Conservation (phyloP, 192 early-diverging fungal genomes). For the Podila minutissima region DNA sequence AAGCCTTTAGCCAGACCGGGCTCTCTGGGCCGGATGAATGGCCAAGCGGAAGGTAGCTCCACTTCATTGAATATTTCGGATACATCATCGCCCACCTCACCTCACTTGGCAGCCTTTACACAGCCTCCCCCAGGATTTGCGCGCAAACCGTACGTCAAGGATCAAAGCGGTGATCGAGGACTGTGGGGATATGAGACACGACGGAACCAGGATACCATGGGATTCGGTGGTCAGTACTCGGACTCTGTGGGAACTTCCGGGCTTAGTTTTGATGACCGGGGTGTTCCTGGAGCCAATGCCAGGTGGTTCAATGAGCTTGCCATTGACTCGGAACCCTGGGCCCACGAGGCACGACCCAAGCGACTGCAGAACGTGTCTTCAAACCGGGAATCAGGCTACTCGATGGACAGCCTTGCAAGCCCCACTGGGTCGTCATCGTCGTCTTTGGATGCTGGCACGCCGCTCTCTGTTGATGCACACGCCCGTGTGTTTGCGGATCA, state of each 20-base stretch:
- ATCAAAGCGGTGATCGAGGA: constrained; percentile 11
- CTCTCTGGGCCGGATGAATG: constrained; percentile 25
- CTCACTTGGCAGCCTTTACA: constrained; percentile 4
- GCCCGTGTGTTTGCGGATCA: constrained; percentile 41
- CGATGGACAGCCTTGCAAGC: constrained; percentile 18
- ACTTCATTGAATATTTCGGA: constrained; percentile 31
- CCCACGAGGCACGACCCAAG: background rate
- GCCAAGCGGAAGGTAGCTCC: constrained; percentile 34
- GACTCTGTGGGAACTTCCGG: background rate
- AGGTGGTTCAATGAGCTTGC: background rate
- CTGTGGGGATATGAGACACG: constrained; percentile 16
- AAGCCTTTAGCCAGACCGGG: constrained; percentile 33
- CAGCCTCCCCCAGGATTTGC: constrained; percentile 9
- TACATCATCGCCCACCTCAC: constrained; percentile 31
- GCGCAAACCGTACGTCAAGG: constrained; percentile 11
- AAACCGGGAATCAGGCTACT: background rate
- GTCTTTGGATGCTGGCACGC: constrained; percentile 13
- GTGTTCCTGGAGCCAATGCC: background rate
- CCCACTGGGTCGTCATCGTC: constrained; percentile 25
- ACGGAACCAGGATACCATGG: background rate
- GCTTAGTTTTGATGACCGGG: background rate
- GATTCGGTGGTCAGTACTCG: background rate
- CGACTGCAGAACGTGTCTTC: background rate
- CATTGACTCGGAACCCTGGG: background rate
- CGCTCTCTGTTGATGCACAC: constrained; percentile 21